Conservation (phyloP, 1,284 basidiomycete species). For the Apiotrichum gamsii region DNA sequence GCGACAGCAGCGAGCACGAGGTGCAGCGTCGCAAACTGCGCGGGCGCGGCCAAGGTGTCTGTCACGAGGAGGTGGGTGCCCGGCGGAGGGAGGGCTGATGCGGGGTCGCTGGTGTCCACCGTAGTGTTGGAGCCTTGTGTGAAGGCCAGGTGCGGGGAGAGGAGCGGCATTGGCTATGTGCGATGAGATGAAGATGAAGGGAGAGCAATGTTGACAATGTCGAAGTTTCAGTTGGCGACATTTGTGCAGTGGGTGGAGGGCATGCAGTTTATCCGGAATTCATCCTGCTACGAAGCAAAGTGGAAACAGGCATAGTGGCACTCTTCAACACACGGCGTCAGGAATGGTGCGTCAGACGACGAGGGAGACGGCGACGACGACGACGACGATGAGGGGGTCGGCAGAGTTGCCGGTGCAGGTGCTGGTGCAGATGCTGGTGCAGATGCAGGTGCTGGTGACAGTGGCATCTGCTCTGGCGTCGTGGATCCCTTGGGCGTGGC, state of each 20-base stretch:
- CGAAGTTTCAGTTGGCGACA: conserved; percentile 16
- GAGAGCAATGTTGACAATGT: too few relatives aligned
- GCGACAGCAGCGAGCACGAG: conserved; percentile 28
- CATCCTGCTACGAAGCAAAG: too few relatives aligned
- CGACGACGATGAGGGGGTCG: too few relatives aligned
- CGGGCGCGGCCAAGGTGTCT: conserved; percentile 39
- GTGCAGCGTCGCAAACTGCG: conserved; percentile 39
- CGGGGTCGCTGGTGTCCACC: not conserved
- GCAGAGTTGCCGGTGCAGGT: too few relatives aligned
- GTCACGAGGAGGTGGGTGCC: conserved; percentile 37
- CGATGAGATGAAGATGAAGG: too few relatives aligned
- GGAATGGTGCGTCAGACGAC: too few relatives aligned
- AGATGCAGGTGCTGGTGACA: too few relatives aligned
- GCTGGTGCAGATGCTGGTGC: too few relatives aligned
- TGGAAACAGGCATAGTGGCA: not conserved
- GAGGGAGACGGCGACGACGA: too few relatives aligned
- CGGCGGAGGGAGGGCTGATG: conserved; percentile 28
- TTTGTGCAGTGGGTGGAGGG: not conserved
- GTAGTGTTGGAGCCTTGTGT: conserved; percentile 18
- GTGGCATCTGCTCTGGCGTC: too few relatives aligned
- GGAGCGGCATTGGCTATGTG: conserved; percentile 20
- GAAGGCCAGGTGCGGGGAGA: conserved; percentile 34
- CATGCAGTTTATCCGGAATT: not conserved
- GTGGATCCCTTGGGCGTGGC: too few relatives aligned
- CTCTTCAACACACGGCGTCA: not conserved